Conservation (phyloP, 1,284 basidiomycete genomes). For the Earliella scabrosa region DNA sequence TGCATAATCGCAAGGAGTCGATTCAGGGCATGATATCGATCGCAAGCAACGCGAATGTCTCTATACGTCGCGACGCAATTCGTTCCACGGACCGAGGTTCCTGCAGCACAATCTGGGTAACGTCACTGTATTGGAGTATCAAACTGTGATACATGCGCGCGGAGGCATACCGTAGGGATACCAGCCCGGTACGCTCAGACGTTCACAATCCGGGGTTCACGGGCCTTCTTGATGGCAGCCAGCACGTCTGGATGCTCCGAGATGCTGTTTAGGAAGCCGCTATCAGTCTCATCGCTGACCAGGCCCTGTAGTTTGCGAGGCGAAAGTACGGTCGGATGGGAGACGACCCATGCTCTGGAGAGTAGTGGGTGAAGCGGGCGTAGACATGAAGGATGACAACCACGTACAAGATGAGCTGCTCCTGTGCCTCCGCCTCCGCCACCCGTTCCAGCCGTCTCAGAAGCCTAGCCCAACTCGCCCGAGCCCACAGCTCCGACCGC, state of each 20-base stretch:
- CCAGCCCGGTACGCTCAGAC: no score
- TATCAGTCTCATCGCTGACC: slow-evolving; percentile 14
- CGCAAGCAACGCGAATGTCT: no score
- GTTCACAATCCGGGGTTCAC: neutral
- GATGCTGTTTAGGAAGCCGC: slow-evolving; percentile 17
- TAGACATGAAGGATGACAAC: neutral
- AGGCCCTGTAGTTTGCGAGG: slow-evolving; percentile 15
- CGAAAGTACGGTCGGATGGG: slow-evolving; percentile 17
- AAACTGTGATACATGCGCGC: no score
- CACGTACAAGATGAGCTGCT: slow-evolving; percentile 18
- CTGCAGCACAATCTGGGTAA: no score
- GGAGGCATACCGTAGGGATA: no score
- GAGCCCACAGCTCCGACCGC: slow-evolving; percentile 24
- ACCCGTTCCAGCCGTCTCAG: slow-evolving; percentile 15
- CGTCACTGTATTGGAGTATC: no score
- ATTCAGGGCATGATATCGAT: no score
- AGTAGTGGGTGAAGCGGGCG: no score
- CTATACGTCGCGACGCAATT: no score
- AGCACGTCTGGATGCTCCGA: slow-evolving; percentile 16
- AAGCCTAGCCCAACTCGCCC: slow-evolving; percentile 21
- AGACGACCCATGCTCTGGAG: slow-evolving; percentile 17
- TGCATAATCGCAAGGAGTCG: no score
- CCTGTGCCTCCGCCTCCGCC: slow-evolving; percentile 18
- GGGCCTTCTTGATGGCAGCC: slow-evolving; percentile 12
- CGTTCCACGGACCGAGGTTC: no score